phyloP scores from a whole-genome alignment of 495 filamentous ascomycete genomes.

The Parmelia sp. region DNA sequence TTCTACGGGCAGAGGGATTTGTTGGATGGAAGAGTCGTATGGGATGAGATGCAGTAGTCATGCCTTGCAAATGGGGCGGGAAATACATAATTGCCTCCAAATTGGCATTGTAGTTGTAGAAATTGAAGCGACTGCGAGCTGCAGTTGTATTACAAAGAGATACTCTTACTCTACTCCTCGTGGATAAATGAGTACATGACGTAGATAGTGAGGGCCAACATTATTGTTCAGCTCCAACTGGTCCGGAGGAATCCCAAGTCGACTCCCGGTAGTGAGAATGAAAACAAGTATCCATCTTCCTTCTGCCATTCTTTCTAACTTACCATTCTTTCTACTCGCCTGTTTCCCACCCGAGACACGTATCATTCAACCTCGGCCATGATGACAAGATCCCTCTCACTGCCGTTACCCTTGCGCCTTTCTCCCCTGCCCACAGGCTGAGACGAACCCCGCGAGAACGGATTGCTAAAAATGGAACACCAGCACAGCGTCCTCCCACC shows the following conservation, averaged over 20 bases:
- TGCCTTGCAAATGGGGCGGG: background rate
- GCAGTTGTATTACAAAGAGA: too few relatives aligned
- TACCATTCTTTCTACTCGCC: too few relatives aligned
- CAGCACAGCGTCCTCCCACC: background rate
- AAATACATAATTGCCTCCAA: background rate
- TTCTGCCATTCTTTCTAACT: too few relatives aligned
- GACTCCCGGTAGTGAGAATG: too few relatives aligned
- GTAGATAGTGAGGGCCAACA: too few relatives aligned
- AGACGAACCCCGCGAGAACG: background rate
- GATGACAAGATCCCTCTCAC: background rate
- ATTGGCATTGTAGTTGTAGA: background rate
- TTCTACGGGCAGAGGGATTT: constrained; percentile 87
- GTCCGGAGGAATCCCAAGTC: too few relatives aligned
- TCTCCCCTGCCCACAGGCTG: background rate
- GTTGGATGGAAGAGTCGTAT: constrained; percentile 58
- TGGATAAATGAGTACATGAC: too few relatives aligned
- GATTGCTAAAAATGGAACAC: background rate
- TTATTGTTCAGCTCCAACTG: too few relatives aligned
- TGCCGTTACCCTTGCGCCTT: background rate
- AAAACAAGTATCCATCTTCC: too few relatives aligned
- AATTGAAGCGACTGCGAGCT: background rate
- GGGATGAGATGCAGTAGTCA: constrained; percentile 28
- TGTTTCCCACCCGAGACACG: too few relatives aligned
- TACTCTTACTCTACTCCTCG: too few relatives aligned
- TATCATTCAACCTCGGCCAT: too few relatives aligned